Conservation (phyloP, 805 yeast species). For the Komagataella mondaviorum region DNA sequence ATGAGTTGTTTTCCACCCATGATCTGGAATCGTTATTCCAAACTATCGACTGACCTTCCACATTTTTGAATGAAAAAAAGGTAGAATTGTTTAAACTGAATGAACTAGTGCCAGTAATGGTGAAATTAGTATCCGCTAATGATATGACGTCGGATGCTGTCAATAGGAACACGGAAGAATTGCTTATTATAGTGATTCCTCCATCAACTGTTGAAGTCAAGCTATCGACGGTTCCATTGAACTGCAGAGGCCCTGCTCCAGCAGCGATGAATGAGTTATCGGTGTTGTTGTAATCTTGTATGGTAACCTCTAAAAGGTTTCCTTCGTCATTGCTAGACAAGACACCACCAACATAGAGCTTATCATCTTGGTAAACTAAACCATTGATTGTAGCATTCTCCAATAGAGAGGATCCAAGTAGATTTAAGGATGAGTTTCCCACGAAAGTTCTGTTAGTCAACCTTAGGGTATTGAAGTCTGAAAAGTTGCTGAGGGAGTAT, state of each 20-base stretch:
- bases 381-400: constrained; percentile 25
- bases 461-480: constrained; percentile 8
- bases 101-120: background rate
- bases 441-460: constrained; percentile 14
- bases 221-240: background rate
- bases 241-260: background rate
- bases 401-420: constrained; percentile 19
- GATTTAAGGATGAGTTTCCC: constrained; percentile 35
- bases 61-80: background rate
- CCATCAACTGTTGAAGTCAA: background rate
- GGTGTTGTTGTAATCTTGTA: constrained; percentile 11
- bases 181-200: background rate
- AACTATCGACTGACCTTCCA: background rate
- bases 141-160: background rate
- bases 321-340: constrained; percentile 22
- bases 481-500: constrained; percentile 58
- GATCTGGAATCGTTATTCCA: background rate
- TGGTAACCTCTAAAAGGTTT: constrained; percentile 20
- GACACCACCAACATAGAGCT: constrained; percentile 35
- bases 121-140: background rate
- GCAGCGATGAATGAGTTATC: constrained; percentile 3
- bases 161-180: background rate
- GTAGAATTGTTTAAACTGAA: background rate
- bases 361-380: constrained; percentile 16
- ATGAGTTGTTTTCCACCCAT: background rate